These are phyloP conservation scores for Leccinum subgranulosum DNA, from an alignment of 768 basidiomycete species.

Conservation along the genomic window DNA sequence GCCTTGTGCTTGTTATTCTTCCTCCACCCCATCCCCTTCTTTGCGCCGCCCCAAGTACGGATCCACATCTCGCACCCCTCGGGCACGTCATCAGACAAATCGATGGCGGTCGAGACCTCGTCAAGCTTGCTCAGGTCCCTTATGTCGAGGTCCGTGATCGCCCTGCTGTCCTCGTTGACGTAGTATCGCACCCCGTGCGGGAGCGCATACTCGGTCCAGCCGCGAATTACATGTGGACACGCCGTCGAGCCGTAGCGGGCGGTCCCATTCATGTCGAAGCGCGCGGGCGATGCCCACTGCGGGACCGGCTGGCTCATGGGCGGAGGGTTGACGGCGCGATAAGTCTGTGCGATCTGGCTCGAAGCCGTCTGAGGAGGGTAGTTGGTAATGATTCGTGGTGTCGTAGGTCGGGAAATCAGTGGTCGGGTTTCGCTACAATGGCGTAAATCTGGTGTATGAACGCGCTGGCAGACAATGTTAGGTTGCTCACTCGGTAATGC, in stretches of 20 bases:
- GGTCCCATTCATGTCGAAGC: conserved; percentile 29
- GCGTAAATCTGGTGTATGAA: neutral
- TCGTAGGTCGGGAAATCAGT: conserved; percentile 40
- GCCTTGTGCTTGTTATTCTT: conserved; percentile 31
- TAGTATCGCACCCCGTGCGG: conserved; percentile 74
- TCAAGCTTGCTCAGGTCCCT: conserved; percentile 50
- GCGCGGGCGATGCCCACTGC: conserved; percentile 24
- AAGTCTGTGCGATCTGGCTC: conserved; percentile 23
- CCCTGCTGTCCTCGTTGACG: conserved; percentile 55
- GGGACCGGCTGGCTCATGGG: conserved; percentile 28
- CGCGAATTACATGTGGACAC: conserved; percentile 36
- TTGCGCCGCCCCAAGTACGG: conserved; percentile 35
- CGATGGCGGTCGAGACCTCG: conserved; percentile 32
- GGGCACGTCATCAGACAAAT: conserved; percentile 31
- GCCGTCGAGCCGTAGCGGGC: conserved; percentile 31
- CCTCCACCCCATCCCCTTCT: conserved; percentile 26
- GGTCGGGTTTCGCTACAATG: conserved; percentile 50
- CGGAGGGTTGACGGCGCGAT: conserved; percentile 14
- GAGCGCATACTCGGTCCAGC: conserved; percentile 76
- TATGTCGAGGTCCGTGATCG: conserved; percentile 72
- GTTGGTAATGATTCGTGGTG: conserved; percentile 27
- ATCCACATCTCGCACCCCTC: conserved; percentile 65
- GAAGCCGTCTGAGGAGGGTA: conserved; percentile 19
- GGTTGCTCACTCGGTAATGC: conserved; percentile 26
- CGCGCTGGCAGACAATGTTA: too few species aligned